Conservation (phyloP, 176 grass and related monocot species). For the Oryza glumipatula region DNA sequence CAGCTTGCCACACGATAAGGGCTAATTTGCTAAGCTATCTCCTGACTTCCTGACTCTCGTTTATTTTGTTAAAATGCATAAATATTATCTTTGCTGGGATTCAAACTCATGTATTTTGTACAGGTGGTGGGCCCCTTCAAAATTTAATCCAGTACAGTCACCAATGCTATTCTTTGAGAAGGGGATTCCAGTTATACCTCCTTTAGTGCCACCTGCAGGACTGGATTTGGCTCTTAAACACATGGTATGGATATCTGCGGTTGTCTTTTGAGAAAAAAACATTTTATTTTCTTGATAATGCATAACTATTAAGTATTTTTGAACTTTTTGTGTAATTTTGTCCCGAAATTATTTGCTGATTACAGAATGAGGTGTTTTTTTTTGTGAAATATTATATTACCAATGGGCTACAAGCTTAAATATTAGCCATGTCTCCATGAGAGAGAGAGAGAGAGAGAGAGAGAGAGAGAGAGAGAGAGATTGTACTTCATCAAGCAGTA, state of each 20-base stretch:
- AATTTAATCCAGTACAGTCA: slow-evolving; percentile 76
- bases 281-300: background rate
- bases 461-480: background rate
- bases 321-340: background rate
- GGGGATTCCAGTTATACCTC: slow-evolving; percentile 67
- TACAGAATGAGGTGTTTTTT: background rate
- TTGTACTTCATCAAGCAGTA: background rate
- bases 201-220: slow-evolving; percentile 66
- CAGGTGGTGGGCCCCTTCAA: slow-evolving; percentile 94
- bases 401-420: background rate
- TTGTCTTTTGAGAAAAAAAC: background rate
- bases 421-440: background rate
- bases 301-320: background rate
- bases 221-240: slow-evolving; percentile 73
- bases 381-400: background rate
- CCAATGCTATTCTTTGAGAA: slow-evolving; percentile 95
- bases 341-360: background rate
- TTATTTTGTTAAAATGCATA: background rate
- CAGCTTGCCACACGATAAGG: slow-evolving; percentile 5
- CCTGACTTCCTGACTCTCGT: background rate
- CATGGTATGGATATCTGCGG: slow-evolving; percentile 58
- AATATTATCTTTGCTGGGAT: background rate
- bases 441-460: background rate
- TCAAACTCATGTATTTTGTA: slow-evolving; percentile 23
- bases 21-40: background rate